Conservation (phyloP, 1,284 basidiomycete genomes). For the Dichomitus squalens region DNA sequence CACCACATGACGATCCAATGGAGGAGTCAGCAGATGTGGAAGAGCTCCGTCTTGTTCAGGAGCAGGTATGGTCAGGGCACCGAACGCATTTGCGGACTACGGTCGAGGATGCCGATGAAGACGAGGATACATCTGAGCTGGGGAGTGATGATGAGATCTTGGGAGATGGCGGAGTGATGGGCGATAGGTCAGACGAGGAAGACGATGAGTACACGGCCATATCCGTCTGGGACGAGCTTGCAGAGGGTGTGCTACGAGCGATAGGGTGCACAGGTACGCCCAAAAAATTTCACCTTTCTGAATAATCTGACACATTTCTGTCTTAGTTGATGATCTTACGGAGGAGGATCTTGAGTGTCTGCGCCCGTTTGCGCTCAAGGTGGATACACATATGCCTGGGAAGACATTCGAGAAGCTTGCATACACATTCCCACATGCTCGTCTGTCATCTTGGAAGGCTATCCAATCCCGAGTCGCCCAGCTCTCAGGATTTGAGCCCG, state of each 20-base stretch:
- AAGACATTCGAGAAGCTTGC: constrained; percentile 21
- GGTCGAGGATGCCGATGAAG: background rate
- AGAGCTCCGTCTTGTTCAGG: background rate
- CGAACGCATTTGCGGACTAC: background rate
- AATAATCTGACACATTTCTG: background rate
- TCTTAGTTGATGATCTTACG: constrained; percentile 8
- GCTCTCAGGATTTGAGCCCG: constrained; percentile 34
- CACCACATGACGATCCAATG: background rate
- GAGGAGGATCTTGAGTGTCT: constrained; percentile 17
- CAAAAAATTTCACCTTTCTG: background rate
- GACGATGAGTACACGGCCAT: constrained; percentile 6
- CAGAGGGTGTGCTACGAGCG: background rate
- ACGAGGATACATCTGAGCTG: background rate
- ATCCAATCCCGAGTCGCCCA: constrained; percentile 8
- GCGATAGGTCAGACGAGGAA: background rate
- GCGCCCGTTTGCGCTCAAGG: constrained; percentile 23
- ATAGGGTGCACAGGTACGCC: background rate
- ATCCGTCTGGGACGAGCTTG: constrained; percentile 13
- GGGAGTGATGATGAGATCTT: background rate
- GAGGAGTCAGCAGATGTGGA: background rate
- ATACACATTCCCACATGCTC: constrained; percentile 17
- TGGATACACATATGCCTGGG: constrained; percentile 22
- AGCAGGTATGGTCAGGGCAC: background rate
- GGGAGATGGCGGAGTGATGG: background rate
- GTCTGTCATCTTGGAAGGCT: constrained; percentile 13